These are phyloP conservation scores for Chrysosporium keratinophilum DNA, from an alignment of 2,329 filamentous ascomycete species.

Conservation along the genomic window DNA sequence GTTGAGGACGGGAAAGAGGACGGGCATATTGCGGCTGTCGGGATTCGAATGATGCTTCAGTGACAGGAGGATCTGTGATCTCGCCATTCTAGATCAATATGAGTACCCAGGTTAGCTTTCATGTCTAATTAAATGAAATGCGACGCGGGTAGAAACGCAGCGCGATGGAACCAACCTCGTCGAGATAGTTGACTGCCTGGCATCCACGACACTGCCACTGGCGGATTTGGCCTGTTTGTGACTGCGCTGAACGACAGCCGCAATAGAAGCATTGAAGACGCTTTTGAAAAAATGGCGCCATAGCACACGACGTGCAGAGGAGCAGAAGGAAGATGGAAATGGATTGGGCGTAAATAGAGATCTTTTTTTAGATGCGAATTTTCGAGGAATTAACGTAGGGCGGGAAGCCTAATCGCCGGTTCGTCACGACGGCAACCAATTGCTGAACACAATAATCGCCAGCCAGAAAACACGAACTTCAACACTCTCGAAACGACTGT, in stretches of 20 bases:
- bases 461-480: neutral
- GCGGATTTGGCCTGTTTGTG: constrained; percentile 48
- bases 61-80: constrained; percentile 73
- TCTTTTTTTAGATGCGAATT: neutral
- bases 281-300: constrained; percentile 35
- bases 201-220: constrained; percentile 68
- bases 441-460: neutral
- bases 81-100: constrained; percentile 57
- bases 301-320: constrained; percentile 21
- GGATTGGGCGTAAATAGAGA: neutral
- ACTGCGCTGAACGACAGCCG: constrained; percentile 53
- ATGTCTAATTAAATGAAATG: neutral
- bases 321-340: neutral
- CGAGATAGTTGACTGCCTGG: constrained; percentile 79
- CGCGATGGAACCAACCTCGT: constrained; percentile 52
- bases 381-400: constrained; percentile 1
- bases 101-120: neutral
- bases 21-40: constrained; percentile 41
- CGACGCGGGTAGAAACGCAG: neutral
- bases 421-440: neutral
- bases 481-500: too few relatives aligned
- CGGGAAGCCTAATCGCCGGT: constrained; percentile 5
- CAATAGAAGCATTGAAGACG: constrained; percentile 73
- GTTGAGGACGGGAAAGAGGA: constrained; percentile 34
- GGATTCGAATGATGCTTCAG: constrained; percentile 40